phyloP scores from a whole-genome alignment of 2,329 filamentous ascomycete genomes.

The Penicillium capsulatum region DNA sequence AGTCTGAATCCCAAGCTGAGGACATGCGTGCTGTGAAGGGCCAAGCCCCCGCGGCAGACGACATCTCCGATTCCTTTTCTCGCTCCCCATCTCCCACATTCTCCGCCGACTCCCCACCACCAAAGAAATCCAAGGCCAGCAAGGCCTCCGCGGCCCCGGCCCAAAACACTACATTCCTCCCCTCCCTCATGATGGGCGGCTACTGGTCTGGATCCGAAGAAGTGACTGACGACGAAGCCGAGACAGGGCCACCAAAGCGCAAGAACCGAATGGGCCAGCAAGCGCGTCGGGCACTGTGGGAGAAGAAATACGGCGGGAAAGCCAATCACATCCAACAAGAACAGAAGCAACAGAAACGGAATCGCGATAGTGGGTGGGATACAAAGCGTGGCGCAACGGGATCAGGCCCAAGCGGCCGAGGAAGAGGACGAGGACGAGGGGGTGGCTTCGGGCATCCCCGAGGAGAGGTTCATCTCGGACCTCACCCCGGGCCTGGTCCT shows the following conservation, averaged over 20 bases:
- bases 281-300: constrained; percentile 57
- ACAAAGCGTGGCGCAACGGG: constrained; percentile 52
- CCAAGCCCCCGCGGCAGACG: constrained; percentile 18
- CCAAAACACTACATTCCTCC: constrained; percentile 54
- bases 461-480: constrained; percentile 10
- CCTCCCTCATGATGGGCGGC: constrained; percentile 57
- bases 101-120: constrained; percentile 16
- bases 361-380: constrained; percentile 56
- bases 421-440: constrained; percentile 24
- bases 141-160: constrained; percentile 19
- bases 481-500: constrained; percentile 17
- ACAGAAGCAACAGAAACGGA: constrained; percentile 28
- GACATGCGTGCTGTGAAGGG: constrained; percentile 11
- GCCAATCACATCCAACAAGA: constrained; percentile 56
- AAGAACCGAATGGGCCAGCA: constrained; percentile 63
- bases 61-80: constrained; percentile 36
- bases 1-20: constrained; percentile 25
- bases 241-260: constrained; percentile 35
- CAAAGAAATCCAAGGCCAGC: constrained; percentile 25
- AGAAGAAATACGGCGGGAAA: constrained; percentile 57
- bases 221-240: constrained; percentile 45
- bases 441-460: constrained; percentile 14
- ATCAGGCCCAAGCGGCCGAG: constrained; percentile 22
- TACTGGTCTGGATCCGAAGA: constrained; percentile 62
- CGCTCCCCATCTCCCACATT: constrained; percentile 31